Base-by-base conservation (phyloP, 805 yeast species). In the Danielia oregonensis region DNA sequence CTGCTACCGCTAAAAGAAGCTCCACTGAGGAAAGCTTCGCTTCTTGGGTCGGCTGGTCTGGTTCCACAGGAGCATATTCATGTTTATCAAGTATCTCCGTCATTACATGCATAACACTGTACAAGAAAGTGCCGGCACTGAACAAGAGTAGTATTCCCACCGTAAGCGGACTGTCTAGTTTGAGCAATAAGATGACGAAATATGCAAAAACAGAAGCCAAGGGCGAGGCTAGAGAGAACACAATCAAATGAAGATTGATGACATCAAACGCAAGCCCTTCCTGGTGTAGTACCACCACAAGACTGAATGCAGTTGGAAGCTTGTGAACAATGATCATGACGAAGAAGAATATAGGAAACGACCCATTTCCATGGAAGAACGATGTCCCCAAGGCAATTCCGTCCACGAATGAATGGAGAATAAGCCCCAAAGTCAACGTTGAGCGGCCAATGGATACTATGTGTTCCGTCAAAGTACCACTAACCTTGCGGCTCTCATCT, bases 371-470 rank as follows among this genome's bases (percentile, higher is more conserved):
- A 8, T 72, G 50, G 16, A 70, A 55, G 31, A 69, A 65, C 1
- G 82, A 68, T 0, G 87, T 73, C 0, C 88, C 87, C 23, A 84
- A 60, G 0, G 87, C 81, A 5, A 84, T 62, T 1, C 94, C 94
- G 48, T 84, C 94, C 2, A 85, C 76, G 2, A 77, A 48, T 1
- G 86, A 75, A 50, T 84, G 94, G 11, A 83, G 63, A 1, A 82
- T 51, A 10, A 84, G 62, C 0, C 88, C 87, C 4, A 82, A 46
- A 0, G 85, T 74, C 2, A 77, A 62, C 1, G 85, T 59, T 11
- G 75, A 59, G 12, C 52, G 47, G 13, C 69, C 32, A 1, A 74
- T 59, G 3, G 68, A 52, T n/a, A n/a, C n/a, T n/a, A n/a, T n/a
- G n/a, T n/a, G n/a, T n/a, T n/a, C 21, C 35, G 23, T 7, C n/a